These are phyloP conservation scores for Trichoderma sp. DNA, from an alignment of 2,329 filamentous ascomycete genomes.

Conservation along the genomic window DNA sequence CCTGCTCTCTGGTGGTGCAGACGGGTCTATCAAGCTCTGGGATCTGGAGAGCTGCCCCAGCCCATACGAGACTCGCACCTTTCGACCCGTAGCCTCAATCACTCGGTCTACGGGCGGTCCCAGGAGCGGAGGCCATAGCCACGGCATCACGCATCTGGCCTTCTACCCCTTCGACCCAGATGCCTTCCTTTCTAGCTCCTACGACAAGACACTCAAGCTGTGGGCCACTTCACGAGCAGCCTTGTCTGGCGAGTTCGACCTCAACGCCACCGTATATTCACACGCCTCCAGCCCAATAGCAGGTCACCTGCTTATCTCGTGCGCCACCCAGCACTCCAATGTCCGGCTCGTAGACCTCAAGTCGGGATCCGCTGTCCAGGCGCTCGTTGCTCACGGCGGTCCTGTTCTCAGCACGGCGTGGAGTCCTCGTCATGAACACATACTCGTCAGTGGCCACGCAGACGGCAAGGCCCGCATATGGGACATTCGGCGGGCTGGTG, in stretches of 20 bases:
- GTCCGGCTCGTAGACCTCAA: slow-evolving; percentile 84
- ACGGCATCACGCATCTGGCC: slow-evolving; percentile 71
- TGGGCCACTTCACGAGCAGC: slow-evolving; percentile 65
- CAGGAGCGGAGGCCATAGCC: slow-evolving; percentile 51
- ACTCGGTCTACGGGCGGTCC: slow-evolving; percentile 39
- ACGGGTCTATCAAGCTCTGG: slow-evolving; percentile 83
- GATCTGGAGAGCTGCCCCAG: slow-evolving; percentile 66
- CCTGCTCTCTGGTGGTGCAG: slow-evolving; percentile 80
- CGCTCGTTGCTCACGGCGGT: slow-evolving; percentile 65
- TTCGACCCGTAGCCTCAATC: slow-evolving; percentile 54
- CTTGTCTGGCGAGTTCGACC: slow-evolving; percentile 64
- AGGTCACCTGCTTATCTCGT: slow-evolving; percentile 75
- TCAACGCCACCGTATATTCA: slow-evolving; percentile 68
- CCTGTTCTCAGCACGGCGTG: slow-evolving; percentile 70
- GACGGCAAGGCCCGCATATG: slow-evolving; percentile 84
- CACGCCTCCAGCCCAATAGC: slow-evolving; percentile 76
- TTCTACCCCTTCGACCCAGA: slow-evolving; percentile 78
- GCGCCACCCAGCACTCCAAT: slow-evolving; percentile 80
- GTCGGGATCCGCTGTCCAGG: slow-evolving; percentile 71
- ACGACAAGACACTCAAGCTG: slow-evolving; percentile 73
- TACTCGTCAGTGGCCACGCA: slow-evolving; percentile 79
- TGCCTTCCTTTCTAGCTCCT: slow-evolving; percentile 74
- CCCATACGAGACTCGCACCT: slow-evolving; percentile 46
- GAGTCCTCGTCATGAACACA: slow-evolving; percentile 77
- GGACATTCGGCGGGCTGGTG: slow-evolving; percentile 79